phyloP scores from a whole-genome alignment of 768 basidiomycete genomes.

The Collybia nuda region DNA sequence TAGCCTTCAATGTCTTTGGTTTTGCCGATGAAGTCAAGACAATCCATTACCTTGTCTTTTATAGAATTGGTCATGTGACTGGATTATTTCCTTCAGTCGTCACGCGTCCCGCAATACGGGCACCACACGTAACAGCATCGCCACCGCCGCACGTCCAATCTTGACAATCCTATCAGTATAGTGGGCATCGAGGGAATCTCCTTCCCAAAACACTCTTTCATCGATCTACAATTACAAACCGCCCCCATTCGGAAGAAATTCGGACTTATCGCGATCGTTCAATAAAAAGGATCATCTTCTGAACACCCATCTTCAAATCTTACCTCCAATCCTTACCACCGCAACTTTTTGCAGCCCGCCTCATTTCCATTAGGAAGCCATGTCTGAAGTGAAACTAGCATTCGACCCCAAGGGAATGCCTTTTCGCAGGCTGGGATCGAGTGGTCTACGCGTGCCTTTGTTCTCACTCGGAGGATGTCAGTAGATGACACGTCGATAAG shows the following conservation, averaged over 20 bases:
- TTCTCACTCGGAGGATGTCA: conserved; percentile 60
- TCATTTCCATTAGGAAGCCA: conserved; percentile 1
- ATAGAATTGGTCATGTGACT: no score
- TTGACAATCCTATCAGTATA: no score
- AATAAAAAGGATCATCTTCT: background rate
- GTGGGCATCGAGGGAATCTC: no score
- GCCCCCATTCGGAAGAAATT: conserved; percentile 3
- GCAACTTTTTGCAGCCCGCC: background rate
- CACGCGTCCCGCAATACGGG: no score
- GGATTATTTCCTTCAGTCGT: no score
- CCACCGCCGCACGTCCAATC: no score
- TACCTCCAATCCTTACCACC: conserved; percentile 5
- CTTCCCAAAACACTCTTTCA: no score
- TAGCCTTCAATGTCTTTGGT: no score
- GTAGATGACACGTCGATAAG: conserved; percentile 3
- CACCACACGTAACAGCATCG: no score
- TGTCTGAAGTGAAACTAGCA: conserved; percentile 12
- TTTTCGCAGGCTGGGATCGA: conserved; percentile 48
- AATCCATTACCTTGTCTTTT: no score
- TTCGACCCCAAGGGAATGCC: conserved; percentile 44
- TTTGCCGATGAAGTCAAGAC: no score
- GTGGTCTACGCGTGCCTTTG: conserved; percentile 54
- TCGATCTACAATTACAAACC: no score
- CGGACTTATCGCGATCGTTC: conserved; percentile 4
- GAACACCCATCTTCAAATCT: background rate